These are phyloP conservation scores for Aspergillus terreus DNA, from an alignment of 2,329 filamentous ascomycete genomes.

Conservation along the genomic window DNA sequence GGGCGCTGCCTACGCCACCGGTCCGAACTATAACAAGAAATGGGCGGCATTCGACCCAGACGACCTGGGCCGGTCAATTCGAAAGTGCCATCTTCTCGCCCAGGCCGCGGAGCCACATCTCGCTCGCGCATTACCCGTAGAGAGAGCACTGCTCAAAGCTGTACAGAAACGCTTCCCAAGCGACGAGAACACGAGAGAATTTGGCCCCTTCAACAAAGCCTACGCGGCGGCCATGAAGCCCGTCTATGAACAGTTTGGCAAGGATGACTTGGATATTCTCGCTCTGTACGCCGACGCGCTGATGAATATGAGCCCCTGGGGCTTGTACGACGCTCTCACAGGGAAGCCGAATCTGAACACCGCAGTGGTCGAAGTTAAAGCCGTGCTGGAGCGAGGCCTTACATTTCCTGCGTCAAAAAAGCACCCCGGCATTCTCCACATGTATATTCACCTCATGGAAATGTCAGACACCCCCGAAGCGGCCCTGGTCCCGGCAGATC, in stretches of 20 bases:
- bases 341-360: conserved; percentile 52
- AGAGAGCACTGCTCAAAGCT: conserved; percentile 56
- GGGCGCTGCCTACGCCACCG: conserved; percentile 58
- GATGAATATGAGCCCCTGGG: conserved; percentile 62
- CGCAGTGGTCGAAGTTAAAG: conserved; percentile 54
- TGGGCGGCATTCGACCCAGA: conserved; percentile 66
- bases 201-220: conserved; percentile 49
- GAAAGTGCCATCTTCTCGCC: not conserved
- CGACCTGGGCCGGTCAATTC: conserved; percentile 52
- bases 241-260: conserved; percentile 48
- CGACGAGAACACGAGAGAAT: conserved; percentile 45
- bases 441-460: conserved; percentile 74
- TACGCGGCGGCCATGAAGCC: conserved; percentile 59
- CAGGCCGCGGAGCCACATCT: not conserved
- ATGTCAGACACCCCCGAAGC: conserved; percentile 64
- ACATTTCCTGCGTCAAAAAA: conserved; percentile 41
- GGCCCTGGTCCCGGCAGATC: conserved; percentile 58
- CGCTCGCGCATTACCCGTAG: conserved; percentile 14
- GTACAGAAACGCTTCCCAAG: conserved; percentile 52
- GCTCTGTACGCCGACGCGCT: conserved; percentile 60
- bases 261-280: conserved; percentile 57
- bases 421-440: conserved; percentile 67
- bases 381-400: conserved; percentile 56
- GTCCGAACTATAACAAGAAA: conserved; percentile 75
- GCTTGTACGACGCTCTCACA: conserved; percentile 57